Evolutionary conservation across 305 asterid species (phyloP).

Genomic region (Solanum hybrid): DNA sequence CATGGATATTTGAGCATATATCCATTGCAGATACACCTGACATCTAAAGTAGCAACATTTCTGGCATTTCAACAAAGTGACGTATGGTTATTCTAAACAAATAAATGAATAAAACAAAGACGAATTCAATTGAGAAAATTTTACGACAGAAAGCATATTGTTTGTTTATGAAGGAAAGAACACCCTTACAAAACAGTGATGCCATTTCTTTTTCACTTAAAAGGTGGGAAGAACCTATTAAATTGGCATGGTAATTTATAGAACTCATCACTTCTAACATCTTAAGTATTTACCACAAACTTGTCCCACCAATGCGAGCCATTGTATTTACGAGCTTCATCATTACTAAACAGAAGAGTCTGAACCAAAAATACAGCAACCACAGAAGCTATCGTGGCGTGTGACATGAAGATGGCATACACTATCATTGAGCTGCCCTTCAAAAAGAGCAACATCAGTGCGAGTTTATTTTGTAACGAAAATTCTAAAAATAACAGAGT

Average conservation of each 20-base stretch:
- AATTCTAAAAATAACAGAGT: not conserved
- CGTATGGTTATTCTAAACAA: not conserved
- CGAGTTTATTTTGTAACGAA: not conserved
- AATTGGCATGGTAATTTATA: conserved; percentile 19
- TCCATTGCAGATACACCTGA: no score
- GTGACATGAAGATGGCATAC: conserved; percentile 37
- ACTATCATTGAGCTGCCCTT: conserved; percentile 40
- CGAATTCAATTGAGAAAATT: not conserved
- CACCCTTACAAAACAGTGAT: not conserved
- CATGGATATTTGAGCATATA: not conserved
- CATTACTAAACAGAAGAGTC: conserved; percentile 27
- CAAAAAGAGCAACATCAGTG: not conserved
- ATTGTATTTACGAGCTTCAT: conserved; percentile 31
- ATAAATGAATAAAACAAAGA: not conserved
- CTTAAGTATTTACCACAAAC: no score
- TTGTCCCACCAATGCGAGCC: conserved; percentile 52
- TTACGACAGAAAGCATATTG: no score
- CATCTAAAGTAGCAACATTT: not conserved
- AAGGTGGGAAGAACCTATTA: conserved; percentile 44
- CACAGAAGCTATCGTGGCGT: conserved; percentile 32
- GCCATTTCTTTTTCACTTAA: not conserved
- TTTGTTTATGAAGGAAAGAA: not conserved
- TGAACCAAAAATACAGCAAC: conserved; percentile 34
- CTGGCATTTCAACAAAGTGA: no score
- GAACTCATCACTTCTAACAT: no score